phyloP scores from a whole-genome alignment of 192 early-diverging fungal genomes.

The Coemansia brasiliensis region DNA sequence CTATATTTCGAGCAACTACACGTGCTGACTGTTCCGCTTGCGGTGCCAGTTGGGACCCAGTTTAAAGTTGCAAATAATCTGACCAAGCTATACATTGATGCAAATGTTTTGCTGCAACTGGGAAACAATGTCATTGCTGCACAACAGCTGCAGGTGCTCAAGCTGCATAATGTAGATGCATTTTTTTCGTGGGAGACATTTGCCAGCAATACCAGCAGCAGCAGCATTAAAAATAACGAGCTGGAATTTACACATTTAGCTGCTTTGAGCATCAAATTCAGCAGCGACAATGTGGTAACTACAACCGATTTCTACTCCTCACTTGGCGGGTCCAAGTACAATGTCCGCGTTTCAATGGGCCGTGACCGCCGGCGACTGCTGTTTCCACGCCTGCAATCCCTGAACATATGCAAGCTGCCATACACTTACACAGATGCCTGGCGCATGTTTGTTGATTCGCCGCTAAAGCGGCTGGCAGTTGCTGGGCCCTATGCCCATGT shows the following conservation, averaged over 20 bases:
- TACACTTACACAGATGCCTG: constrained; percentile 38
- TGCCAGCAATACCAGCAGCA: not conserved
- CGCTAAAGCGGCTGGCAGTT: constrained; percentile 17
- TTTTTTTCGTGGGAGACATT: constrained; percentile 44
- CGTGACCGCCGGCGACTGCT: constrained; percentile 11
- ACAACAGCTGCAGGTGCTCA: constrained; percentile 13
- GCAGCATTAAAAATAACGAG: not conserved
- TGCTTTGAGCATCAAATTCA: constrained; percentile 33
- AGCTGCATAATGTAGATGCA: constrained; percentile 20
- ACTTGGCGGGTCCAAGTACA: constrained; percentile 4
- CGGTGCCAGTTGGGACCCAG: not conserved
- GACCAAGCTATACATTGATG: constrained; percentile 27
- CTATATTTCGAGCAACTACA: not conserved
- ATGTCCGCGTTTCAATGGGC: constrained; percentile 33
- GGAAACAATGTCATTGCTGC: constrained; percentile 2
- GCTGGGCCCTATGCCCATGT: constrained; percentile 37
- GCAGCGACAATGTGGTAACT: constrained; percentile 33
- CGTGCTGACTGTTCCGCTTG: constrained; percentile 2
- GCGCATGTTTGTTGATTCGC: constrained; percentile 40
- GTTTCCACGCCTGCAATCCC: constrained; percentile 15
- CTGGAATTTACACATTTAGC: constrained; percentile 18
- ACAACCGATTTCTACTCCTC: constrained; percentile 19
- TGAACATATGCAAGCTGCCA: constrained; percentile 23
- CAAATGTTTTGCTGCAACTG: constrained; percentile 8
- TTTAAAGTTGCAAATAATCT: not conserved